Base-by-base conservation (phyloP, 164 flowering plant genomes). In the Dillenia suffruticosa region DNA sequence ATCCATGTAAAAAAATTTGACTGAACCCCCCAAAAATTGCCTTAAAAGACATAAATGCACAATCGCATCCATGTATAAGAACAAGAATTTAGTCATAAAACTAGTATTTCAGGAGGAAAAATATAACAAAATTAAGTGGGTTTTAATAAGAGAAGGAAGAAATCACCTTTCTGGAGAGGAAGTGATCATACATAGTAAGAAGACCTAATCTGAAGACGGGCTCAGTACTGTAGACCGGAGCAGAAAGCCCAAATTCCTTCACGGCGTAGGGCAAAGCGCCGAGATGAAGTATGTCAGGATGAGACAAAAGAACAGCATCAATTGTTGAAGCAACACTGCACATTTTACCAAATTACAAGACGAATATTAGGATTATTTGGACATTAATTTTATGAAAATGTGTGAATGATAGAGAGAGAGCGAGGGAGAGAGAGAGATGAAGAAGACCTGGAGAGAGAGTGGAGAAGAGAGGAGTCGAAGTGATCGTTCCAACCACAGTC, bases 401-500 rank as follows among this genome's bases (percentile, higher is more conserved):
- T 49, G 44, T 55, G 32, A 47, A 45, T 57, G 40, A 44, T 13
- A 50, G 32, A 10, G 51, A 44, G 24, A 13, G 40, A 57, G 43
- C 19, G 64, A 52, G 57, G 13, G 22, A 63, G 54, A 46, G 48
- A 63, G 44, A 12, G 7, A 12, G 40, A 43, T 9, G 1, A 57
- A 8, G 40, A 15, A 44, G 19, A 88, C 97, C 84, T 90, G 73
- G 95, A 79, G 58, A 94, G 96, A 57, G 98, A 96, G 65, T 85
- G 74, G 44, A 94, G 97, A 22, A 91, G 82, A 15, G 79, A 60
- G 48, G 82, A 70, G 56, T 91, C 97, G 73, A 94, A 91, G 54
- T 78, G 87, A 72, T 94, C 97, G 78, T 87, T 89, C 98, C 98
- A 94, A 32, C 98, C 98, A 57, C 98, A 91, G 61, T 94, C 98